Conservation (phyloP, 495 filamentous ascomycete species). For the Jackrogersella multiformis region DNA sequence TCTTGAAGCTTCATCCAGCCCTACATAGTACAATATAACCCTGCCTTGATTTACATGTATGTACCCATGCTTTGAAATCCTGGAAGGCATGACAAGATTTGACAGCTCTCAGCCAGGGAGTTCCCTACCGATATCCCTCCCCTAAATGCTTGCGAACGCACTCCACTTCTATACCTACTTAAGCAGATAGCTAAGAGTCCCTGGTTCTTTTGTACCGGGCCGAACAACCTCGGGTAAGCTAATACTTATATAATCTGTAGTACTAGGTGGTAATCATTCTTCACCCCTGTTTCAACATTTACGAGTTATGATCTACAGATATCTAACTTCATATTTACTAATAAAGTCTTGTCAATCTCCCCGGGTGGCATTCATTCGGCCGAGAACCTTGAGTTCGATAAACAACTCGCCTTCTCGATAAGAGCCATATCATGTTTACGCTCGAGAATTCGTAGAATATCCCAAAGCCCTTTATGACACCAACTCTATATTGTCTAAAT, state of each 20-base stretch:
- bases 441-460: neutral
- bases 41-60: neutral
- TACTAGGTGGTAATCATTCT: conserved; percentile 1
- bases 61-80: neutral
- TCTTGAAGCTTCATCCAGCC: neutral
- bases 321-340: neutral
- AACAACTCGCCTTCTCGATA: neutral
- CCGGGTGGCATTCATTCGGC: neutral
- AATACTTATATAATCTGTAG: neutral
- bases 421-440: neutral
- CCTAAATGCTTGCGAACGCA: conserved; percentile 13
- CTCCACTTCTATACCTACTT: conserved; percentile 23
- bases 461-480: neutral
- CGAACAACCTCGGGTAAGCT: conserved; percentile 18
- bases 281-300: neutral
- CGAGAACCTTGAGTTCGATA: neutral
- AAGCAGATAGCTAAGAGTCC: neutral
- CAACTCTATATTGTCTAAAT: neutral
- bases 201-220: conserved; percentile 13
- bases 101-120: conserved; percentile 21
- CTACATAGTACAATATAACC: neutral
- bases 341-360: neutral
- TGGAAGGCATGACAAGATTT: conserved; percentile 8
- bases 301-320: neutral
- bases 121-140: conserved; percentile 17